These are phyloP conservation scores for Erodium texanum DNA, from an alignment of 441 rosid genomes.

Conservation along the genomic window DNA sequence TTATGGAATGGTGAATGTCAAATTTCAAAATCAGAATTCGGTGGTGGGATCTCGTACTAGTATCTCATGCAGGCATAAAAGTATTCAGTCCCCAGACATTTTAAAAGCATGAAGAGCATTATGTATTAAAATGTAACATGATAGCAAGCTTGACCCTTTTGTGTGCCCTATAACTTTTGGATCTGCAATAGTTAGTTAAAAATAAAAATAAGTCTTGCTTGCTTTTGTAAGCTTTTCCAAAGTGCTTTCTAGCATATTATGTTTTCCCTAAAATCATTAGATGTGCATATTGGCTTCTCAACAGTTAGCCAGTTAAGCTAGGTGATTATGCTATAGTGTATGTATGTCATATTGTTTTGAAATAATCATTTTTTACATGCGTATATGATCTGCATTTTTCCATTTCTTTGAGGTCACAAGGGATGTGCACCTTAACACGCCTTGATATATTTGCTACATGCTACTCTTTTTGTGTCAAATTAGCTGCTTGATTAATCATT, in stretches of 20 bases:
- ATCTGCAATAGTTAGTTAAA: not conserved
- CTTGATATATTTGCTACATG: too few species aligned
- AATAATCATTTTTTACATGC: too few species aligned
- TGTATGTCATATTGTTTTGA: not conserved
- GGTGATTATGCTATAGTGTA: too few species aligned
- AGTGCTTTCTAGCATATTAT: not conserved
- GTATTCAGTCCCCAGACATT: not conserved
- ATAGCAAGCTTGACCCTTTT: not conserved
- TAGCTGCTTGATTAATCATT: too few species aligned
- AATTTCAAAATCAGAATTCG: not conserved
- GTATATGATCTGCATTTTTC: too few species aligned
- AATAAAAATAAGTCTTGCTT: not conserved
- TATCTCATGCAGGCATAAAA: not conserved
- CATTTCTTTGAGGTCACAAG: too few species aligned
- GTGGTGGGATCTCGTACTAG: not conserved
- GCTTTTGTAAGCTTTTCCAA: not conserved
- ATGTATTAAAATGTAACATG: not conserved
- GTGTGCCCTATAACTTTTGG: not conserved
- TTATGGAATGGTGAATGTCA: not conserved
- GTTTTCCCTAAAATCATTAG: not conserved
- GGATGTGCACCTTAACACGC: too few species aligned
- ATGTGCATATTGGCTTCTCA: not conserved
- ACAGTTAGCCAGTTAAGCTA: too few species aligned
- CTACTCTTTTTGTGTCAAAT: too few species aligned
- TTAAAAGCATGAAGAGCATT: not conserved